Evolutionary conservation across 495 filamentous ascomycete species (phyloP).

Genomic region (Stereocaulon alpinum): DNA sequence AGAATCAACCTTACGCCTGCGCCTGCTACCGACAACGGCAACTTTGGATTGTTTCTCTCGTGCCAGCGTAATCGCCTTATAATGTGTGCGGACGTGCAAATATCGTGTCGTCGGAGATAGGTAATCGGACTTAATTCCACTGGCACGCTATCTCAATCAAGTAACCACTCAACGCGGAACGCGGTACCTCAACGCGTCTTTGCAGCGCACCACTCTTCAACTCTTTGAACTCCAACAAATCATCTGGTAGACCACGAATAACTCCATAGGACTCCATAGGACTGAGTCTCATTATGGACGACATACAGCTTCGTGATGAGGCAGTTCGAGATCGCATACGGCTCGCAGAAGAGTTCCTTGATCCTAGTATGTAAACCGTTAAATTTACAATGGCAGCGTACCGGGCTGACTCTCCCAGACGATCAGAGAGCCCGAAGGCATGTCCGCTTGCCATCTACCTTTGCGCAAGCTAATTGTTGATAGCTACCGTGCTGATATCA

Average conservation of each 20-base stretch:
- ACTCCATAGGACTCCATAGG: too few relatives aligned
- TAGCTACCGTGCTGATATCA: constrained; percentile 73
- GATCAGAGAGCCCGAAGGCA: constrained; percentile 51
- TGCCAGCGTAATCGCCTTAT: too few relatives aligned
- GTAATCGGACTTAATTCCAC: too few relatives aligned
- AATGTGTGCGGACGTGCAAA: too few relatives aligned
- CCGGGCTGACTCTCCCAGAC: constrained; percentile 27
- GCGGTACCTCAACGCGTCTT: too few relatives aligned
- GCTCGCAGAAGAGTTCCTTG: constrained; percentile 72
- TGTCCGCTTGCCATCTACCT: constrained; percentile 6
- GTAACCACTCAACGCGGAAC: too few relatives aligned
- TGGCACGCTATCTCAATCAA: too few relatives aligned
- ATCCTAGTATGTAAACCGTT: constrained; percentile 53
- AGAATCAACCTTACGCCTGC: too few relatives aligned
- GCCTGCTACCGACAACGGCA: too few relatives aligned
- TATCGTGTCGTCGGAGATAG: too few relatives aligned
- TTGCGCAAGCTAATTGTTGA: constrained; percentile 15
- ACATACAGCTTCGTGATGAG: constrained; percentile 66
- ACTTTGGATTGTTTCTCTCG: too few relatives aligned
- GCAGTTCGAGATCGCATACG: constrained; percentile 70
- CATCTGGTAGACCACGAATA: not conserved
- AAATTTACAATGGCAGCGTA: not conserved
- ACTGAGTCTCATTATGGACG: constrained; percentile 49
- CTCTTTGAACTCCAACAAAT: not conserved
- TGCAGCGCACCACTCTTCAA: not conserved